Conservation (phyloP, 192 early-diverging fungal genomes). For the Paraglomus occultum region DNA sequence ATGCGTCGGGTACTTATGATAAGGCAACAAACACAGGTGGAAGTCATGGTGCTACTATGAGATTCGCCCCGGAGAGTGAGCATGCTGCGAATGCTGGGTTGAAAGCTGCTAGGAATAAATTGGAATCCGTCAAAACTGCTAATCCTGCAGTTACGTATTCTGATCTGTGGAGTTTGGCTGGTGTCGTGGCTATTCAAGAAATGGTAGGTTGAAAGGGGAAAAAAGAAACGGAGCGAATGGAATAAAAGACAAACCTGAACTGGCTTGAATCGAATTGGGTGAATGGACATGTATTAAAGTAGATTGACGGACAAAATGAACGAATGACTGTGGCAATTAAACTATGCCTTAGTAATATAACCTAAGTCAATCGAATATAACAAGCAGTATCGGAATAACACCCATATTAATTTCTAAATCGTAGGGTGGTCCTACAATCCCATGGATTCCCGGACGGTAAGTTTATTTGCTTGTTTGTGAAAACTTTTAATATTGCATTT, state of each 20-base stretch:
- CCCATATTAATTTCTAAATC: neutral
- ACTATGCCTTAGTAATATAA: neutral
- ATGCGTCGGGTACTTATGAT: constrained; percentile 79
- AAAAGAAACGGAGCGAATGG: neutral
- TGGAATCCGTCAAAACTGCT: constrained; percentile 76
- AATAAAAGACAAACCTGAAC: neutral
- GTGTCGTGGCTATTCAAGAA: constrained; percentile 74
- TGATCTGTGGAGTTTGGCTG: constrained; percentile 81
- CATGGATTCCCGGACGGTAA: constrained; percentile 71
- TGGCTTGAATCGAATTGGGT: neutral
- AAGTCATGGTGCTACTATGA: constrained; percentile 75
- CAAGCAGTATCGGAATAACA: neutral
- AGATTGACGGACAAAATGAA: neutral
- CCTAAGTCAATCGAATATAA: too few species aligned
- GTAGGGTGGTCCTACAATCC: constrained; percentile 71
- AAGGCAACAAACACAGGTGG: constrained; percentile 66
- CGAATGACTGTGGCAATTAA: neutral
- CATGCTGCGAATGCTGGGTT: constrained; percentile 80
- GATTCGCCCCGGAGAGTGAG: constrained; percentile 59
- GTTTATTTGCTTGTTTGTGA: neutral
- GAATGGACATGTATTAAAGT: neutral
- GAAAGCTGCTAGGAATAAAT: constrained; percentile 63
- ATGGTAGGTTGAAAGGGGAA: constrained; percentile 49
- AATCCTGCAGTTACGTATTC: constrained; percentile 81
- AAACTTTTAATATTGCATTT: neutral